Percentiles rank a stretch among this genome's conserved stretches.
These are phyloP conservation scores for Gautieria morchelliformis DNA, from an alignment of 768 basidiomycete species.

Conservation along the genomic window DNA sequence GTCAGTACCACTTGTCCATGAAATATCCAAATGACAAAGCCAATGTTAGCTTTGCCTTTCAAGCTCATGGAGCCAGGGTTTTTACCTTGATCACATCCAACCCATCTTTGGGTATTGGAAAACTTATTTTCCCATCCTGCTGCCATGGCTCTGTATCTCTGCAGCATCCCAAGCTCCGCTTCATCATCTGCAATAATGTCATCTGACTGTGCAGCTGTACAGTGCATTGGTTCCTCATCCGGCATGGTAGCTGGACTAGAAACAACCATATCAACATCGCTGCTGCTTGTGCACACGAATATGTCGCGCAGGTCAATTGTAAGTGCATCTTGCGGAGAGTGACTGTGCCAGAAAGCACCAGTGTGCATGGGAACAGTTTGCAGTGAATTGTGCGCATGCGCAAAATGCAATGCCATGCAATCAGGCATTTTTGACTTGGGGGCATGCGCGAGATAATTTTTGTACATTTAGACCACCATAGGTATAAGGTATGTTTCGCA, in stretches of 20 bases:
- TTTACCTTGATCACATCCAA: not conserved
- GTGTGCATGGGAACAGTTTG: too few relatives aligned
- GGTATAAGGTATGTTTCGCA: too few relatives aligned
- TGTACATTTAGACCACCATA: too few relatives aligned
- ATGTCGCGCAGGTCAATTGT: slow-evolving; percentile 3
- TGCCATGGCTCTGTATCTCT: not conserved
- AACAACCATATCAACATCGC: not conserved
- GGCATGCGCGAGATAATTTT: too few relatives aligned
- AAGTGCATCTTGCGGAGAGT: not conserved
- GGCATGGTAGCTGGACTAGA: not conserved
- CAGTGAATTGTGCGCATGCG: too few relatives aligned
- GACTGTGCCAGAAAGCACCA: too few relatives aligned
- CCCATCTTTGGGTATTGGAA: not conserved
- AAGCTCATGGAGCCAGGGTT: not conserved
- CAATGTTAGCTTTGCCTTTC: not conserved
- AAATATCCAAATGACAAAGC: not conserved
- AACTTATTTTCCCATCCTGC: slow-evolving; percentile 6
- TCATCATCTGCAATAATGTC: slow-evolving; percentile 1
- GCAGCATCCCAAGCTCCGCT: not conserved
- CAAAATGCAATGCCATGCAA: too few relatives aligned
- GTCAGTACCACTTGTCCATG: not conserved
- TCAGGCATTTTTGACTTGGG: too few relatives aligned
- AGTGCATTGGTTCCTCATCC: not conserved
- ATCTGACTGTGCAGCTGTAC: not conserved
- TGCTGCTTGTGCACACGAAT: not conserved